These are phyloP conservation scores for Xanthoparmelia taractica DNA, from an alignment of 495 filamentous ascomycete genomes.

Conservation along the genomic window DNA sequence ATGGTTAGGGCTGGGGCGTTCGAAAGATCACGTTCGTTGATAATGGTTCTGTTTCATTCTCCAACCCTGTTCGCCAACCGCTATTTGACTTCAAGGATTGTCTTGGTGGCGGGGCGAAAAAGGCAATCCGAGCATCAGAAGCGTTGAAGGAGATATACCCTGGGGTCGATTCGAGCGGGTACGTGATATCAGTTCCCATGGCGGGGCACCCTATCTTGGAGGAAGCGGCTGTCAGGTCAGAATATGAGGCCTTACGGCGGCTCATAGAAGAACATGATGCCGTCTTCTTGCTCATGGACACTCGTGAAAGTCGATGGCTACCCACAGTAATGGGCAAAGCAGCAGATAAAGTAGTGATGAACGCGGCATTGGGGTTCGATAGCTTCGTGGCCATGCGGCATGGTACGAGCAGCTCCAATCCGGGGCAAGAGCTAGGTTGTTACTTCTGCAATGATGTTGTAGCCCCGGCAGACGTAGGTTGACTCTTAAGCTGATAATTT, in stretches of 20 bases:
- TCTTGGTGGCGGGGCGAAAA: slow-evolving; percentile 72
- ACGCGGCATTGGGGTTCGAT: slow-evolving; percentile 92
- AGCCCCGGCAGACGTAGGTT: slow-evolving; percentile 81
- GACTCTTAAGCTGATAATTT: neutral
- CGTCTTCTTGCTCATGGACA: slow-evolving; percentile 94
- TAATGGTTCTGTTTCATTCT: slow-evolving; percentile 88
- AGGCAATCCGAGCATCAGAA: slow-evolving; percentile 74
- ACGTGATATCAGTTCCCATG: slow-evolving; percentile 85
- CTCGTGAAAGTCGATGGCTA: slow-evolving; percentile 86
- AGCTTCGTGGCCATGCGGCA: slow-evolving; percentile 96
- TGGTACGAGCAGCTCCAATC: slow-evolving; percentile 46
- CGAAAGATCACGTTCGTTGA: slow-evolving; percentile 93
- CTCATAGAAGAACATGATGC: slow-evolving; percentile 84
- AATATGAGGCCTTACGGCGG: slow-evolving; percentile 66
- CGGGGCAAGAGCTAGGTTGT: slow-evolving; percentile 65
- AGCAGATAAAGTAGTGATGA: slow-evolving; percentile 87
- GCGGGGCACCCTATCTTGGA: slow-evolving; percentile 80
- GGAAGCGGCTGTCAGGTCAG: slow-evolving; percentile 52
- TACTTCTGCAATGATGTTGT: slow-evolving; percentile 99
- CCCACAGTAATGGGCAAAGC: slow-evolving; percentile 97
- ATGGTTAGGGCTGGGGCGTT: slow-evolving; percentile 83
- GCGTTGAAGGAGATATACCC: slow-evolving; percentile 82
- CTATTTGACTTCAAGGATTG: slow-evolving; percentile 88
- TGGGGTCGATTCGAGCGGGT: slow-evolving; percentile 70
- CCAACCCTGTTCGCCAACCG: slow-evolving; percentile 94